Conservation (phyloP, 225 moss, liverwort and hornwort genomes). For the Neckera pumila region DNA sequence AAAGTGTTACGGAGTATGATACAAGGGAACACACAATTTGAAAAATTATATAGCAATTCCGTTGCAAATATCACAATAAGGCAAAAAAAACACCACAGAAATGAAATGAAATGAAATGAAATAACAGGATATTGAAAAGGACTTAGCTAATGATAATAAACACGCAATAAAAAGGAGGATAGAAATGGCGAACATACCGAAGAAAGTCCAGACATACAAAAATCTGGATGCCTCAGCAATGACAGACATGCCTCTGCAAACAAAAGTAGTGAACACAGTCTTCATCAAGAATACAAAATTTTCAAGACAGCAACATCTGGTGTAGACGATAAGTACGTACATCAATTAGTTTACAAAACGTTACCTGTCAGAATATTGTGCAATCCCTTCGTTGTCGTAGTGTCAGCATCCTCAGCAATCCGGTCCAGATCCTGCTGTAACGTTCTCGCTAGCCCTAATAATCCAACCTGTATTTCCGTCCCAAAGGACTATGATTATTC, state of each 20-base stretch:
- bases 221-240: constrained; percentile 46
- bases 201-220: constrained; percentile 40
- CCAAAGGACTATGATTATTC: not conserved
- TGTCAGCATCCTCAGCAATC: constrained; percentile 48
- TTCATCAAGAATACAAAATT: not conserved
- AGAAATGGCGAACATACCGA: constrained; percentile 18
- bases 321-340: not conserved
- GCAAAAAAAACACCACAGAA: not conserved
- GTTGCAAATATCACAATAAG: not conserved
- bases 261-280: not conserved
- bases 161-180: not conserved
- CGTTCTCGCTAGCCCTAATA: constrained; percentile 40
- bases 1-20: not conserved
- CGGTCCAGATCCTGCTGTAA: constrained; percentile 36
- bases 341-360: not conserved
- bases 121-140: not conserved
- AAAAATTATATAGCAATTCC: not conserved
- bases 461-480: constrained; percentile 30
- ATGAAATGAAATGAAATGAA: not conserved
- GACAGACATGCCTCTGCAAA: constrained; percentile 46
- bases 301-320: not conserved
- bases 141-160: not conserved
- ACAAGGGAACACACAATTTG: not conserved
- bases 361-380: constrained; percentile 41
- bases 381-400: constrained; percentile 34